Base-by-base conservation (phyloP, 805 yeast genomes). In the Starmerella powellii region DNA sequence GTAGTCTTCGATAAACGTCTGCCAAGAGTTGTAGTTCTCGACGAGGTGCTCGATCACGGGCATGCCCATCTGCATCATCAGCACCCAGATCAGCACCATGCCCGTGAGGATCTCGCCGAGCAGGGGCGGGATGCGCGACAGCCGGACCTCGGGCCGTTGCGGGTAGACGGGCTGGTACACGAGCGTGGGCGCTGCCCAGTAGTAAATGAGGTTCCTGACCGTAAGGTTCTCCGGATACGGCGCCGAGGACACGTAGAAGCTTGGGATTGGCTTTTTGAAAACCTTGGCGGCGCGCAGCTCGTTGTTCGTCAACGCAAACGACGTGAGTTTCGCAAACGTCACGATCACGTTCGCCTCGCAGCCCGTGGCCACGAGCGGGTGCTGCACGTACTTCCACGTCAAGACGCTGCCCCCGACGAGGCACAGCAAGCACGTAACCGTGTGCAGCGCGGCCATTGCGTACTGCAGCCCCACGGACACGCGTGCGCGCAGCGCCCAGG, bases 81-180 rank as follows among this genome's bases (percentile, higher is more conserved):
- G 51, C 36, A 66, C 61, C 62, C 66, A 62, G 11, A 64, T 56
- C 11, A 59, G 45, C 8, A 59, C 42, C 3, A 55, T 37, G n/a
- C 57, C 54, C 3, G 59, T 55, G 4, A 59, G 46, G 41, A 68
- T 56, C 45, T 65, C 72, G n/a, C 54, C 46, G 8, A 62, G 34
- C 16, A 67, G 57, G 28, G 61, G 54, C 18, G 59, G 31, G 26
- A 63, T 60, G n/a, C 56, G 51, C 38, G 56, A 48, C 53, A 52
- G 43, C 18, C 67, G 51, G 26, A 62, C 54, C 13, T 51, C 41
- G 1, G 54, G 47, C 8, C 62, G 53, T 16, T 62, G 54, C 4
- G 73, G 73, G 48, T 68, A 68, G 8, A 61, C 67, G 1, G 73
- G 73, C 52, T 68, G 73, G 49, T 68, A 68, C 8, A 68, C 63